Percentiles rank a stretch among this genome's conserved stretches.
phyloP scores from a whole-genome alignment of 108 stramenopile species.

The Cyclotella distinguenda region DNA sequence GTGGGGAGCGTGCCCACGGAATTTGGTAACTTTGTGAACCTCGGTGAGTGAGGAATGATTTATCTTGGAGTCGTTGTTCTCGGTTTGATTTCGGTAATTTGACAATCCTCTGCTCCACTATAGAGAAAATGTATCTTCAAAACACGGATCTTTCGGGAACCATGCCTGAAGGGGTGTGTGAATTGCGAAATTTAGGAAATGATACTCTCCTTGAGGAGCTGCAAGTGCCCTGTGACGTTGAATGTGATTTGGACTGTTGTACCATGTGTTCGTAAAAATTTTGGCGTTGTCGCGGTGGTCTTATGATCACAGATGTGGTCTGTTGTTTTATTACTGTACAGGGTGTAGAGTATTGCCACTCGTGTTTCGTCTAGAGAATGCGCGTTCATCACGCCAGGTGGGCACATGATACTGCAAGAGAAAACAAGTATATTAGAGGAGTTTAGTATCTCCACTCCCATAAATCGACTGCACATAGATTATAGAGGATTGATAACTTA shows the following conservation, averaged over 20 bases:
- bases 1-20: slow-evolving; percentile 56
- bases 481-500: too few relatives aligned
- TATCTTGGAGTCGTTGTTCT: not conserved
- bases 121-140: slow-evolving; percentile 32
- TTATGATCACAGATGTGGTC: not conserved
- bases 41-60: slow-evolving; percentile 20
- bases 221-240: slow-evolving; percentile 33
- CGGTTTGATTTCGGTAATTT: not conserved
- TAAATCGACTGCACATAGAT: too few relatives aligned
- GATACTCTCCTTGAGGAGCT: slow-evolving; percentile 24
- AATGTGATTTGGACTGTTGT: slow-evolving; percentile 30
- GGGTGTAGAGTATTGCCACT: too few relatives aligned
- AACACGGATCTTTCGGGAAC: slow-evolving; percentile 33
- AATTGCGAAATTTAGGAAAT: slow-evolving; percentile 19
- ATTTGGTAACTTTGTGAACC: slow-evolving; percentile 36
- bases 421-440: too few relatives aligned
- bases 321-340: too few relatives aligned
- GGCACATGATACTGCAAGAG: too few relatives aligned
- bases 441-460: too few relatives aligned
- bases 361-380: too few relatives aligned
- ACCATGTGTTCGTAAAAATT: slow-evolving; percentile 35
- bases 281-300: not conserved
- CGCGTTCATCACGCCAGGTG: too few relatives aligned
- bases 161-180: slow-evolving; percentile 35
- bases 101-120: not conserved